Conservation (phyloP, 768 basidiomycete genomes). For the Boletus patriciae region DNA sequence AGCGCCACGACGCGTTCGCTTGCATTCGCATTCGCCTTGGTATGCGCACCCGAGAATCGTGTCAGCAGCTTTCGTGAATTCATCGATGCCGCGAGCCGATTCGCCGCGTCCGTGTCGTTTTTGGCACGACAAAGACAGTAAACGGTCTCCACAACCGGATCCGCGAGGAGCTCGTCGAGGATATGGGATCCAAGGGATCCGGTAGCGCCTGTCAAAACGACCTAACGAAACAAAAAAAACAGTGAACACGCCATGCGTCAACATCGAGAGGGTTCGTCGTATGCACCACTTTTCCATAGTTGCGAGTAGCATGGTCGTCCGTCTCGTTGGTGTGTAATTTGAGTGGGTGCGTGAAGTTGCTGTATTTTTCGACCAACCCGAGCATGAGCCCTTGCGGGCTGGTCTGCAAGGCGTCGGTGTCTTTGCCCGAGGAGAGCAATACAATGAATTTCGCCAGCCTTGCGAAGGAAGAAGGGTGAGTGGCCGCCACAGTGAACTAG, state of each 20-base stretch:
- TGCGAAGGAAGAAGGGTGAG: background rate
- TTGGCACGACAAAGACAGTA: constrained; percentile 53
- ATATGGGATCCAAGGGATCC: constrained; percentile 57
- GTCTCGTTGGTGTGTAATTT: constrained; percentile 1
- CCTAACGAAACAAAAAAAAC: background rate
- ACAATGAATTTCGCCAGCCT: constrained; percentile 45
- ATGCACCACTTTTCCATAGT: constrained; percentile 18
- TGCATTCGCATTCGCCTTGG: background rate
- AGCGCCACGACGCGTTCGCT: constrained; percentile 39
- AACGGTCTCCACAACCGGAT: constrained; percentile 40
- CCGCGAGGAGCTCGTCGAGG: constrained; percentile 43
- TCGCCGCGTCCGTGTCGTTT: constrained; percentile 42
- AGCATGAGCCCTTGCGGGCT: constrained; percentile 43
- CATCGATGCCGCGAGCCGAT: constrained; percentile 45
- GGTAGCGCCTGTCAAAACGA: constrained; percentile 52
- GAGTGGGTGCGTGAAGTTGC: constrained; percentile 7
- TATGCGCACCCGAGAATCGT: background rate
- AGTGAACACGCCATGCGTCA: background rate
- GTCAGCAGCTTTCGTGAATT: constrained; percentile 34
- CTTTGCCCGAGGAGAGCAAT: constrained; percentile 34
- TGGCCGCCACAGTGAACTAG: background rate
- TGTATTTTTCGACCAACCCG: constrained; percentile 46
- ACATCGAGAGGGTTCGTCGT: background rate
- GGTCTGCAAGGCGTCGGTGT: constrained; percentile 16
- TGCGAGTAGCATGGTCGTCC: constrained; percentile 8